Base-by-base conservation (phyloP, 129 eudicot species). In the Kitagawia praeruptora region DNA sequence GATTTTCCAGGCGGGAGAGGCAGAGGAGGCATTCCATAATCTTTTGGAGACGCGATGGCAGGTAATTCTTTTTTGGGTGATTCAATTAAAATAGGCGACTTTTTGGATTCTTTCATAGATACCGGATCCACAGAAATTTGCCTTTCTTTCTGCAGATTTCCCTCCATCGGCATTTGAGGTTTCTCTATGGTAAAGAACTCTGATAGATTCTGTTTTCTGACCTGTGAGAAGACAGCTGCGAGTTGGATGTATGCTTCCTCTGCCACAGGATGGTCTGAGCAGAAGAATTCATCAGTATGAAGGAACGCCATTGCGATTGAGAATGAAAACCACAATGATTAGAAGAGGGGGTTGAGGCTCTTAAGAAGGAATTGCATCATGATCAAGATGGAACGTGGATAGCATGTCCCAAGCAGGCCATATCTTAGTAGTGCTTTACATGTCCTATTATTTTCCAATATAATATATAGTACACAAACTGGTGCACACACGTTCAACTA, bases 61-160 rank as follows among this genome's bases (percentile, higher is more conserved):
- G 73, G 42, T 15, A 31, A 40, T 23, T 21, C 75, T 5, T 14
- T 18, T 9, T 76, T 69, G 19, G 77, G 34, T 21, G 83, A 58
- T 25, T 58, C 25, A 72, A 70, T 34, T 0, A 53, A 34, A 76
- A 58, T 25, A 13, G 81, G 80, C 44, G 42, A 6, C 27, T 16
- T 38, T 45, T 41, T 78, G 18, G 82, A 37, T 38, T 86, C 89
- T 79, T 77, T 85, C 67, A 93, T 78, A 1, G 97, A 94, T 34
- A 91, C 74, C 5, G 98, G 98, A 82, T 94, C 98, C 21, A 94
- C 83, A 1, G 93, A 90, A 19, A 90, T 90, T 39, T 89, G 93
- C 80, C 79, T 88, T 88, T 88, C 97, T 72, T 78, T 76, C 39
- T 78, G 78, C 76, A 69, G 70, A 83, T 51, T 81, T 23, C 85